Conservation (phyloP, 2,329 filamentous ascomycete genomes). For the Colletotrichum gloeosporioides region DNA sequence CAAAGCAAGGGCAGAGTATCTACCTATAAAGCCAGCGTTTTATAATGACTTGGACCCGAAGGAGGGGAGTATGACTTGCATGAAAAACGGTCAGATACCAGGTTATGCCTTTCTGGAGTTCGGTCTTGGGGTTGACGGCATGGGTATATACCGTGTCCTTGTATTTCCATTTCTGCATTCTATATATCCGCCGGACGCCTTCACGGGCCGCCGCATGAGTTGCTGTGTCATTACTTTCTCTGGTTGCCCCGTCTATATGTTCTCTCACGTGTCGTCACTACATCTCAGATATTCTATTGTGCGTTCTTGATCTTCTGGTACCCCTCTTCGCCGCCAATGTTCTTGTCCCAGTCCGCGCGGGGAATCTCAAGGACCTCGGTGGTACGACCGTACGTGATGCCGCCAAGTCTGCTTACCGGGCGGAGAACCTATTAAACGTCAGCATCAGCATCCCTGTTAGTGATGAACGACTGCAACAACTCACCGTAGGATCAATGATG, state of each 20-base stretch:
- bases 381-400: constrained; percentile 80
- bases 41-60: background rate
- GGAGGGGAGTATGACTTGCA: background rate
- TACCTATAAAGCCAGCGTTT: constrained; percentile 44
- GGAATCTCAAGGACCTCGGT: constrained; percentile 76
- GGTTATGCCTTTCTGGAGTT: background rate
- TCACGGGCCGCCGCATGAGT: background rate
- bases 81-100: constrained; percentile 3
- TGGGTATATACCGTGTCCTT: background rate
- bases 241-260: background rate
- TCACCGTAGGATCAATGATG: constrained; percentile 72
- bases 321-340: constrained; percentile 58
- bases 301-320: constrained; percentile 61
- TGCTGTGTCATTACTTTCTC: background rate
- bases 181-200: constrained; percentile 5
- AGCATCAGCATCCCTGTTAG: background rate
- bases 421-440: constrained; percentile 61
- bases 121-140: background rate
- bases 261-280: background rate
- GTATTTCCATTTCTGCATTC: background rate
- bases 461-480: constrained; percentile 27
- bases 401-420: constrained; percentile 80
- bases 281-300: constrained; percentile 23
- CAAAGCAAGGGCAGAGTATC: constrained; percentile 67
- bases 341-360: constrained; percentile 62